Evolutionary conservation across 352 stramenopile genomes (phyloP).

Genomic region (Phytophthora podocarpi): DNA sequence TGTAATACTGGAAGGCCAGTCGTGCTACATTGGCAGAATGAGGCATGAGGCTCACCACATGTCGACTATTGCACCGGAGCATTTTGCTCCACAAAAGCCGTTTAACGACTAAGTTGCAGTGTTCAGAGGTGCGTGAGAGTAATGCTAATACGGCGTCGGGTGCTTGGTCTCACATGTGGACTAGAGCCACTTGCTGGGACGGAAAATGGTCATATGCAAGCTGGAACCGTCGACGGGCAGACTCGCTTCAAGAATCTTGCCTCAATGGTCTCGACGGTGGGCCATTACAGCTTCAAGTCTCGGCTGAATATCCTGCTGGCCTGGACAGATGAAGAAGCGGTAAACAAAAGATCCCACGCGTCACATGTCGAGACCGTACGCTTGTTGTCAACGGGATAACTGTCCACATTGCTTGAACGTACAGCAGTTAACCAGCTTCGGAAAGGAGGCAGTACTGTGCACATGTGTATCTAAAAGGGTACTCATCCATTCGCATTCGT

Average conservation of each 20-base stretch:
- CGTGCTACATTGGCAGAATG: slow-evolving; percentile 8
- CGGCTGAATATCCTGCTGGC: slow-evolving; percentile 5
- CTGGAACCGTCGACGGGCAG: not conserved
- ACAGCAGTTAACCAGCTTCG: no score
- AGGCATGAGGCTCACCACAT: slow-evolving; percentile 19
- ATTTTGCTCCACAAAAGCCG: no score
- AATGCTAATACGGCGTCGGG: slow-evolving; percentile 21
- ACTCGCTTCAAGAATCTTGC: not conserved
- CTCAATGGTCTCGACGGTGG: slow-evolving; percentile 2
- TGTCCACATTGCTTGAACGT: no score
- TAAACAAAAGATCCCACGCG: not conserved
- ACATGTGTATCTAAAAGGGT: slow-evolving; percentile 23
- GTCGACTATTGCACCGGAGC: not conserved
- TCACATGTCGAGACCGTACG: slow-evolving; percentile 11
- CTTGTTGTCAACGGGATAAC: slow-evolving; percentile 3
- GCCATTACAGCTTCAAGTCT: slow-evolving; percentile 24
- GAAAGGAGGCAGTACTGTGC: no score
- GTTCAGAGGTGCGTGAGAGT: not conserved
- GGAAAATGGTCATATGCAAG: slow-evolving; percentile 12
- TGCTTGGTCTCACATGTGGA: slow-evolving; percentile 7
- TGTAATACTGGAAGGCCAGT: slow-evolving; percentile 23
- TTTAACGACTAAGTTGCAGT: not conserved
- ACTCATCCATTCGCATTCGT: slow-evolving; percentile 36
- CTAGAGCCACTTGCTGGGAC: slow-evolving; percentile 3
- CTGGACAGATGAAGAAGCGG: slow-evolving; percentile 17